phyloP scores from a whole-genome alignment of 768 basidiomycete species.

The Crassisporium funariophilum region DNA sequence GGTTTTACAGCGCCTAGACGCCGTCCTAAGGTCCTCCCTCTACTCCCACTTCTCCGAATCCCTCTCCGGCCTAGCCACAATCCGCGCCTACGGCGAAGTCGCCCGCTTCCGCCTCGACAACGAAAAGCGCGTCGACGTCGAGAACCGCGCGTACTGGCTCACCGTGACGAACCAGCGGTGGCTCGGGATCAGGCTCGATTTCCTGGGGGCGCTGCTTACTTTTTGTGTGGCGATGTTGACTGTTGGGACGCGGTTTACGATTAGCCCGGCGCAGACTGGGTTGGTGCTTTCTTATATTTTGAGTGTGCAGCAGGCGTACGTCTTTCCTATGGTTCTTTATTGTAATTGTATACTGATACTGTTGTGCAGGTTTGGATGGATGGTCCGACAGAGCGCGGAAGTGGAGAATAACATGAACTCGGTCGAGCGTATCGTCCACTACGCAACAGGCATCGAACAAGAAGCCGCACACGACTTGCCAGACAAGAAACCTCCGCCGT shows the following conservation, averaged over 20 bases:
- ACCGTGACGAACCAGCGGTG: constrained; percentile 85
- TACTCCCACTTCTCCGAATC: constrained; percentile 95
- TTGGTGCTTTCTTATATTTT: constrained; percentile 79
- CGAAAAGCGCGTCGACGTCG: constrained; percentile 71
- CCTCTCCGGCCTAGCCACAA: constrained; percentile 82
- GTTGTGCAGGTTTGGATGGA: constrained; percentile 62
- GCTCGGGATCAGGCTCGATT: constrained; percentile 90
- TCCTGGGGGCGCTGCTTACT: constrained; percentile 70
- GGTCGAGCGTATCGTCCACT: constrained; percentile 84
- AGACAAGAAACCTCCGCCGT: constrained; percentile 54
- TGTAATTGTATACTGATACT: constrained; percentile 7
- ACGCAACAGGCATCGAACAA: constrained; percentile 78
- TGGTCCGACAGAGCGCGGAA: constrained; percentile 78
- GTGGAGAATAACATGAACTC: constrained; percentile 94
- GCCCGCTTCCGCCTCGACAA: constrained; percentile 80
- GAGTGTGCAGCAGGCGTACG: constrained; percentile 68
- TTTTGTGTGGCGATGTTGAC: constrained; percentile 81
- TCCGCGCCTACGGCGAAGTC: constrained; percentile 83
- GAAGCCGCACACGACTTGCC: constrained; percentile 73
- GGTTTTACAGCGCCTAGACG: constrained; percentile 47
- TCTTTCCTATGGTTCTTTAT: constrained; percentile 6
- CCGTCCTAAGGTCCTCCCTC: constrained; percentile 81
- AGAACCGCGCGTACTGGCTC: constrained; percentile 90
- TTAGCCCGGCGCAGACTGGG: constrained; percentile 81
- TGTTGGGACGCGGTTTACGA: constrained; percentile 69